Evolutionary conservation across 179 eudicot species (phyloP).

Genomic region (Silene vulgaris): DNA sequence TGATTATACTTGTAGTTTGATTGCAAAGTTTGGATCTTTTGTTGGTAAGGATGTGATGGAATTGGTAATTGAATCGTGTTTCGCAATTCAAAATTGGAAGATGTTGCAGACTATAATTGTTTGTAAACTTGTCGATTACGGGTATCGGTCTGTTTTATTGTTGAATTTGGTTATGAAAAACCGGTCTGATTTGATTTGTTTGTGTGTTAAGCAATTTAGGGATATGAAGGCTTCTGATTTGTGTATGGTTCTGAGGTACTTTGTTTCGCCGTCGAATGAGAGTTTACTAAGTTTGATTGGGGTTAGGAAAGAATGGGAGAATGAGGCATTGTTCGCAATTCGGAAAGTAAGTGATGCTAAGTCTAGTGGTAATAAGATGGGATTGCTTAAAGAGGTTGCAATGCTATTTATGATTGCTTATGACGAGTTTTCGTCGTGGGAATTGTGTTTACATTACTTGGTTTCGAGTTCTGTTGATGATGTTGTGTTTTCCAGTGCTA

Average conservation of each 20-base stretch:
- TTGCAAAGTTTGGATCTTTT: constrained; percentile 46
- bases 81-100: constrained; percentile 48
- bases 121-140: constrained; percentile 48
- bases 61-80: constrained; percentile 56
- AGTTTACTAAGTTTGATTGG: constrained; percentile 36
- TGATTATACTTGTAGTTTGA: constrained; percentile 26
- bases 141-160: constrained; percentile 37
- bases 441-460: constrained; percentile 71
- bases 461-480: constrained; percentile 58
- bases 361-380: constrained; percentile 28
- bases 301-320: constrained; percentile 73
- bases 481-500: constrained; percentile 54
- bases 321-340: constrained; percentile 47
- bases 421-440: constrained; percentile 53
- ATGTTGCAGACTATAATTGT: constrained; percentile 45
- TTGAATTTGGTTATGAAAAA: constrained; percentile 37
- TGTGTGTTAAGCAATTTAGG: constrained; percentile 47
- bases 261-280: constrained; percentile 42
- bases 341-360: constrained; percentile 34
- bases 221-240: constrained; percentile 51
- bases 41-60: constrained; percentile 58
- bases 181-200: constrained; percentile 56
- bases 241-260: constrained; percentile 51
- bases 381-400: constrained; percentile 58
- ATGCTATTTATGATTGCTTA: constrained; percentile 67